Percentiles rank a stretch among this genome's conserved stretches.
Evolutionary conservation across 2,329 filamentous ascomycete genomes (phyloP).

Genomic region (Penicillium sp.): DNA sequence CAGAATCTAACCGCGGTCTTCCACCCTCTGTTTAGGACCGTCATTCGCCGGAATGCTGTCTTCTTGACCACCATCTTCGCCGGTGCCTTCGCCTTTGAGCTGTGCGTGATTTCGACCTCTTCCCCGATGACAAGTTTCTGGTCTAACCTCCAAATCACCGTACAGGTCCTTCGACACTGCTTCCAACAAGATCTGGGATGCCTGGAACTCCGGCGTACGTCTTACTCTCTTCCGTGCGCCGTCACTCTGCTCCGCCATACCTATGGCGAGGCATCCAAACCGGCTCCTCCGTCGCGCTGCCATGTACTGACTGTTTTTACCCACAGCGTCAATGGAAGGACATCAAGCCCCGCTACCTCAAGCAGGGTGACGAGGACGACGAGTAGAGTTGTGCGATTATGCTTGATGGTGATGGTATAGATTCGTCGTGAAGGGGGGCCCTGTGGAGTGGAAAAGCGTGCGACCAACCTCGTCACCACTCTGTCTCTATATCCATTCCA

Average conservation of each 20-base stretch:
- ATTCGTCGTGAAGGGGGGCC: conserved; percentile 15
- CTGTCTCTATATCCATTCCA: conserved; percentile 20
- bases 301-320: conserved; percentile 11
- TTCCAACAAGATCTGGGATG: conserved; percentile 86
- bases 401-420: conserved; percentile 9
- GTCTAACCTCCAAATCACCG: conserved; percentile 15
- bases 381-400: conserved; percentile 23
- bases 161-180: conserved; percentile 72
- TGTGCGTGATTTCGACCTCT: conserved; percentile 56
- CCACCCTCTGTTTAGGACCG: conserved; percentile 50
- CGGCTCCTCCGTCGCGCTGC: conserved; percentile 2
- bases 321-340: conserved; percentile 98
- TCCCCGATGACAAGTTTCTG: conserved; percentile 3
- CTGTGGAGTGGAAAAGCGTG: conserved; percentile 13
- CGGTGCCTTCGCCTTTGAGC: conserved; percentile 82
- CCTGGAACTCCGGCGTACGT: conserved; percentile 84
- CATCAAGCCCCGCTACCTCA: conserved; percentile 83
- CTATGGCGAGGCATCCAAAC: background rate
- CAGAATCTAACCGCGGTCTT: conserved; percentile 13
- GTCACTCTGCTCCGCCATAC: background rate
- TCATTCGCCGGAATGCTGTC: conserved; percentile 81
- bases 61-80: conserved; percentile 85
- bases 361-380: conserved; percentile 60
- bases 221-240: background rate
- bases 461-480: conserved; percentile 8